Conservation (phyloP, 2,329 filamentous ascomycete species). For the Coniochaeta sp. region DNA sequence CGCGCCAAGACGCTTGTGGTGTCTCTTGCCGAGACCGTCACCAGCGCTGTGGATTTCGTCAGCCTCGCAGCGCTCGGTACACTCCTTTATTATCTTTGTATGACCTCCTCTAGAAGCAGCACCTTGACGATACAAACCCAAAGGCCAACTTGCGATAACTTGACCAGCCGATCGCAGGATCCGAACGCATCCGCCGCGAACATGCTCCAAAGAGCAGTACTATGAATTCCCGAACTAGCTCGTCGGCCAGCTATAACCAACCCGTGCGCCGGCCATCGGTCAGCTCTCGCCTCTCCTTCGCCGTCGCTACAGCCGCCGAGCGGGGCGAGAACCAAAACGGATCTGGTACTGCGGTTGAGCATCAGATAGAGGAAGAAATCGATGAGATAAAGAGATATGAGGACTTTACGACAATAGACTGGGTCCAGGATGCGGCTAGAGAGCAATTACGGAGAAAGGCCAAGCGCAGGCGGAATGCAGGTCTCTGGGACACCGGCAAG, state of each 20-base stretch:
- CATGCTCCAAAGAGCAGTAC: conserved; percentile 29
- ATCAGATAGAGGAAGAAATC: conserved; percentile 86
- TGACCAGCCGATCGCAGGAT: neutral
- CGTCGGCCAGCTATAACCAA: conserved; percentile 22
- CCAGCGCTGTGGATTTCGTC: neutral
- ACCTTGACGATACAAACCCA: neutral
- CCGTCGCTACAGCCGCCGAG: conserved; percentile 54
- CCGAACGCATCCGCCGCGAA: conserved; percentile 8
- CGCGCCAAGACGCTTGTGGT: neutral
- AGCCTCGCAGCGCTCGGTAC: neutral
- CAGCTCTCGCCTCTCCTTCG: conserved; percentile 58
- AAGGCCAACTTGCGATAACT: neutral
- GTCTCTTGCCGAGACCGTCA: neutral
- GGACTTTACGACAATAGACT: conserved; percentile 98
- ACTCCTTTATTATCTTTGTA: neutral
- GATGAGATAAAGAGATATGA: conserved; percentile 97
- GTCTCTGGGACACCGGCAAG: conserved; percentile 63
- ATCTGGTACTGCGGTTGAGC: conserved; percentile 45
- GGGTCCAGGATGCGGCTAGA: conserved; percentile 94
- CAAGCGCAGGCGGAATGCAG: conserved; percentile 62
- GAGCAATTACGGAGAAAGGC: conserved; percentile 78
- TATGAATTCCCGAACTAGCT: conserved; percentile 46
- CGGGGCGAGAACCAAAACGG: conserved; percentile 47
- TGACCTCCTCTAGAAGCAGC: neutral
- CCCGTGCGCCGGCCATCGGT: conserved; percentile 45